Evolutionary conservation across 352 stramenopile genomes (phyloP).

Genomic region (Plasmopara muralis): DNA sequence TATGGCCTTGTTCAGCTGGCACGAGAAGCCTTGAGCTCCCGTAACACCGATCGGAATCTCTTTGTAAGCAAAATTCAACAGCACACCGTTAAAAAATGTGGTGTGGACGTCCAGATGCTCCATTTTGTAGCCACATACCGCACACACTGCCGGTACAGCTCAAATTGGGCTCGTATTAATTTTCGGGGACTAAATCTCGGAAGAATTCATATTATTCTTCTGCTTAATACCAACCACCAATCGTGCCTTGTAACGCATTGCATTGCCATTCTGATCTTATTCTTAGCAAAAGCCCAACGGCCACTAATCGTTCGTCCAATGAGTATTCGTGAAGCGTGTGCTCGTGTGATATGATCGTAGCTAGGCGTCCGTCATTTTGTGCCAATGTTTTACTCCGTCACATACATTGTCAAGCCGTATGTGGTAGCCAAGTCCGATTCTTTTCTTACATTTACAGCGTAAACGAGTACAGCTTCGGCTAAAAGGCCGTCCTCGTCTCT

Average conservation of each 20-base stretch:
- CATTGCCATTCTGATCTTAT: not conserved
- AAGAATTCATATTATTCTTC: not conserved
- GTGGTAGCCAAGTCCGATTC: not conserved
- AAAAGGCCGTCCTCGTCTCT: not conserved
- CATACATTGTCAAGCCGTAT: not conserved
- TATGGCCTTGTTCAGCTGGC: not conserved
- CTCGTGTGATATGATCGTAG: not conserved
- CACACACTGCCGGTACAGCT: not conserved
- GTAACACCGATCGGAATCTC: not conserved
- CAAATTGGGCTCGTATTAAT: not conserved
- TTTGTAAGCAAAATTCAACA: not conserved
- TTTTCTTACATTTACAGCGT: not conserved
- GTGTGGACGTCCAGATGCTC: conserved; percentile 8
- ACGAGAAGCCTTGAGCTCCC: not conserved
- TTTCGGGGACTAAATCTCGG: not conserved
- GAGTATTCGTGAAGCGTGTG: not conserved
- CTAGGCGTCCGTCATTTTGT: not conserved
- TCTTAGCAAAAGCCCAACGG: not conserved
- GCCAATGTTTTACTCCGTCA: not conserved
- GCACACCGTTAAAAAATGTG: not conserved
- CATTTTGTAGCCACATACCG: not conserved
- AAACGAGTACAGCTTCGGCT: not conserved
- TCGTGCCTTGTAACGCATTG: not conserved
- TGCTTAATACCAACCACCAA: not conserved
- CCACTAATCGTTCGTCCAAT: not conserved